Base-by-base conservation (phyloP, 2,329 filamentous ascomycete species). In the Talaromyces sp. region DNA sequence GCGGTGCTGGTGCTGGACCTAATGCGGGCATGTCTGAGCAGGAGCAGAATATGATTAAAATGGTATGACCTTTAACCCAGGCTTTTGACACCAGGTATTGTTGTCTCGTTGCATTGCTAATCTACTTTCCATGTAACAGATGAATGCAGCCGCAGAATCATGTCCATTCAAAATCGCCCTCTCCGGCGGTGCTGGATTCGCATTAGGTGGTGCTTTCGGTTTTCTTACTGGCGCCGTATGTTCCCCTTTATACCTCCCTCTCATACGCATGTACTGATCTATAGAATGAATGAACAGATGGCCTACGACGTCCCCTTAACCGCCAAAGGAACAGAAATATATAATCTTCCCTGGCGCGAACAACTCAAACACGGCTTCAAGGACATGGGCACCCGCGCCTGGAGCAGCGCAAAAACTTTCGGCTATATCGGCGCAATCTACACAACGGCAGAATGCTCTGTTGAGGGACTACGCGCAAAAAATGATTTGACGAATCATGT, bases 151-250 rank as follows among this genome's bases (percentile, higher is more conserved):
- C 50, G 97, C 97, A 92, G 93, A 98, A 79, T 96, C 92, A 39
- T 99, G 95, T 76, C 87, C 90, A 27, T 89, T 89, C 65, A 99
- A 99, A 79, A 91, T 92, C 19, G 89, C 87, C 71, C 90, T 99
- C 80, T 91, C 93, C 0, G 95, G 94, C 65, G 91, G 90, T 27
- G 96, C 96, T 87, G 95, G 95, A 16, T 97, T 97, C 73, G 95
- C 89, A 43, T 89, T 99, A 70, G 95, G 95, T 68, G 95, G 93
- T 73, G 83, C 96, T 50, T 99, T 99, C 72, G 95, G 95, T 71
- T 85, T 98, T 73, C 99, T 99, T 83, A 99, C 98, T 94, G 92
- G 93, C 66, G 95, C 91, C 74, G 92, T 96, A 88, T 68, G 90
- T 83, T 45, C 31, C 47, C 58, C 41, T 39, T 52, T 47, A 37